Evolutionary conservation across 2,329 filamentous ascomycete genomes (phyloP).

Genomic region (Paracoccidioides brasiliensis): DNA sequence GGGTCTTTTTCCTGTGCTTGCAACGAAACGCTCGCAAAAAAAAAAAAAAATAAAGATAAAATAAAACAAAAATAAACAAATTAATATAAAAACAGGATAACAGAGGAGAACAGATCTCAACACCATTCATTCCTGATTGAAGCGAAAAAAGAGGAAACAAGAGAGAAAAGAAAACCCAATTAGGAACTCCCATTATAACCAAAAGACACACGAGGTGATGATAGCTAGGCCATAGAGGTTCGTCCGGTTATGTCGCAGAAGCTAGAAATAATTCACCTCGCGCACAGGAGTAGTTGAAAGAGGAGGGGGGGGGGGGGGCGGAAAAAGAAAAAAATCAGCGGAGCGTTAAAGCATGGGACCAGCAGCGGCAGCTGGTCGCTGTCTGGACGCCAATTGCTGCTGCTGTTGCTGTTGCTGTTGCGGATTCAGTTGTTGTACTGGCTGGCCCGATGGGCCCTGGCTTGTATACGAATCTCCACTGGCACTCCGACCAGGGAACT

Average conservation of each 20-base stretch:
- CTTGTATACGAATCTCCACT: constrained; percentile 21
- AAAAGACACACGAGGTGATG: no score
- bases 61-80: neutral
- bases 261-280: no score
- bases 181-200: no score
- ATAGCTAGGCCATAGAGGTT: no score
- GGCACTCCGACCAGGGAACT: constrained; percentile 8
- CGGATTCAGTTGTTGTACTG: constrained; percentile 14
- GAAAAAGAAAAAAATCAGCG: neutral
- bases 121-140: neutral
- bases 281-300: neutral
- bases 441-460: constrained; percentile 14
- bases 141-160: neutral
- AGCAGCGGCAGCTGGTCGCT: constrained; percentile 15
- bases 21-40: neutral
- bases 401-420: constrained; percentile 17
- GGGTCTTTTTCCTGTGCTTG: neutral
- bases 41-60: neutral
- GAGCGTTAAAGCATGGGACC: neutral
- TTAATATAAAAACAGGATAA: neutral
- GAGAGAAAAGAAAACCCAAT: neutral
- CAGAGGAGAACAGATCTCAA: neutral
- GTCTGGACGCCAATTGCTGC: constrained; percentile 25
- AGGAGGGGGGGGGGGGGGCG: neutral
- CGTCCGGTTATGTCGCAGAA: no score